Conservation (phyloP, 164 flowering plant genomes). For the Umbilicus rupestris region DNA sequence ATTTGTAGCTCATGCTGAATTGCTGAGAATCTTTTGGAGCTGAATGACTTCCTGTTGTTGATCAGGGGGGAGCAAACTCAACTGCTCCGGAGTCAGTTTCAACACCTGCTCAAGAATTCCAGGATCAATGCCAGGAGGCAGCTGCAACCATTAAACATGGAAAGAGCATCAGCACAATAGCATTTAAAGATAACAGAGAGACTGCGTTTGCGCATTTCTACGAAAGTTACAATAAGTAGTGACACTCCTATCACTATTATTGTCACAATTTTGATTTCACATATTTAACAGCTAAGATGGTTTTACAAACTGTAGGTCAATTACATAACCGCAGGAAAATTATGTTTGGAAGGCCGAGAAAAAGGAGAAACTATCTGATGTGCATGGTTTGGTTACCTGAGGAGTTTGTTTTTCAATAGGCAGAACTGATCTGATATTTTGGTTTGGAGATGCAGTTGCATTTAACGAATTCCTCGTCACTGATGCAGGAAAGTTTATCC, state of each 20-base stretch:
- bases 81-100: conserved; percentile 79
- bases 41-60: conserved; percentile 85
- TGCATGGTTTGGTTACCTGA: conserved; percentile 31
- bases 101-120: conserved; percentile 77
- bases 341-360: neutral
- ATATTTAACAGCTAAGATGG: neutral
- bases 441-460: conserved; percentile 7
- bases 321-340: too few relatives aligned
- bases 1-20: neutral
- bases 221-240: too few relatives aligned
- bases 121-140: conserved; percentile 59
- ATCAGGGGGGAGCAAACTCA: conserved; percentile 78
- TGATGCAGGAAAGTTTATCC: conserved; percentile 17
- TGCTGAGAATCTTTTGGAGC: conserved; percentile 62
- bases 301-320: too few relatives aligned
- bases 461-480: neutral
- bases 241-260: too few relatives aligned
- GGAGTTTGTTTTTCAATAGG: conserved; percentile 31
- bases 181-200: neutral
- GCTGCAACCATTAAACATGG: conserved; percentile 23
- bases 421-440: conserved; percentile 22
- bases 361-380: neutral
- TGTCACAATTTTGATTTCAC: neutral
- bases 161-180: neutral
- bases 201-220: neutral